A percentile compares a stretch with the other conserved stretches of the same genome.
phyloP scores from a whole-genome alignment of 2,329 filamentous ascomycete species.

The Epichloe gansuensis region DNA sequence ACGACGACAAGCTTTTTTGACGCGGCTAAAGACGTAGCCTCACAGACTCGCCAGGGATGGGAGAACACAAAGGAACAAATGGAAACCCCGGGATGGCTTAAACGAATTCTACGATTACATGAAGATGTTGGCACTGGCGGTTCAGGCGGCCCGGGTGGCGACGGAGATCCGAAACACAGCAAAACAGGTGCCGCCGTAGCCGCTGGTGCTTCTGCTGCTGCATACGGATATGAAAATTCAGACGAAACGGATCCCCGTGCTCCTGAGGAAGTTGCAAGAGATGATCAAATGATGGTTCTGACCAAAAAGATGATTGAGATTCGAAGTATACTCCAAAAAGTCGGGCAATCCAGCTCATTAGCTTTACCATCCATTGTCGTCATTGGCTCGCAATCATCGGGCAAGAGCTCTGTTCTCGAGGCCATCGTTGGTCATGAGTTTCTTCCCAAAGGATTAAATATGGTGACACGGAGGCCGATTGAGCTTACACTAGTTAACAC shows the following conservation, averaged over 20 bases:
- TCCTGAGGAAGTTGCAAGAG: constrained; percentile 56
- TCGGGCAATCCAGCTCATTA: constrained; percentile 81
- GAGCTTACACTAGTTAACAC: constrained; percentile 95
- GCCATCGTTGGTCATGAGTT: constrained; percentile 98
- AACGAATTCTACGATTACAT: constrained; percentile 52
- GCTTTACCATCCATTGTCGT: constrained; percentile 96
- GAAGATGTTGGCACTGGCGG: constrained; percentile 44
- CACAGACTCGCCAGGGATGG: constrained; percentile 71
- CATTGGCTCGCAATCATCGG: constrained; percentile 94
- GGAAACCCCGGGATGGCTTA: constrained; percentile 63
- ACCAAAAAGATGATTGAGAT: constrained; percentile 99
- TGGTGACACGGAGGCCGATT: constrained; percentile 93
- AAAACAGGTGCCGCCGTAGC: constrained; percentile 48
- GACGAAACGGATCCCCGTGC: constrained; percentile 50
- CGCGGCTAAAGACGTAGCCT: constrained; percentile 59
- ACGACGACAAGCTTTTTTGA: constrained; percentile 57
- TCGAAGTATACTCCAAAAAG: constrained; percentile 74
- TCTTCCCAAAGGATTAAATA: constrained; percentile 92
- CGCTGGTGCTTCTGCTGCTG: constrained; percentile 60
- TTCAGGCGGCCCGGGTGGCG: constrained; percentile 33
- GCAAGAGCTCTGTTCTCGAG: constrained; percentile 93
- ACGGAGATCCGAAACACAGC: constrained; percentile 42
- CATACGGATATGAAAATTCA: constrained; percentile 64
- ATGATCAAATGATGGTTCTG: constrained; percentile 99
- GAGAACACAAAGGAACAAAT: constrained; percentile 68